phyloP scores from a whole-genome alignment of 305 asterid genomes.

The Solanum hybrid region DNA sequence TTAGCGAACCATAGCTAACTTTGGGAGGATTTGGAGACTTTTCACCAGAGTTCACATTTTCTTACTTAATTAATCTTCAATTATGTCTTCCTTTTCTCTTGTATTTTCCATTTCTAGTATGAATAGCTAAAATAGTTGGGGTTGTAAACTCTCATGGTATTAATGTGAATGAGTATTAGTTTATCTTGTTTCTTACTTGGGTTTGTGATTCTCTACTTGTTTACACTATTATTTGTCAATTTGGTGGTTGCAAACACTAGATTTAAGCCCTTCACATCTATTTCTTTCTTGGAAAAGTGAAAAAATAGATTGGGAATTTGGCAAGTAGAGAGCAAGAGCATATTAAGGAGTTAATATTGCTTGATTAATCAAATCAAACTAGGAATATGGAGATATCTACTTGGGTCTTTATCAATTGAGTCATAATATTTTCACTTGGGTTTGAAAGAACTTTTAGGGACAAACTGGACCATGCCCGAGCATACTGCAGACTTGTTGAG shows the following conservation, averaged over 20 bases:
- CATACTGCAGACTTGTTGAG: no score
- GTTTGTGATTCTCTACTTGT: background rate
- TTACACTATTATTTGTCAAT: background rate
- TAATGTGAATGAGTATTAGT: background rate
- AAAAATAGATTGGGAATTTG: background rate
- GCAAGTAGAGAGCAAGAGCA: background rate
- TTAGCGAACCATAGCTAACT: background rate
- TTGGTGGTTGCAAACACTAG: background rate
- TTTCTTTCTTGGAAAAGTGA: background rate
- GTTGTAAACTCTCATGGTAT: background rate
- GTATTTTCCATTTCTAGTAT: background rate
- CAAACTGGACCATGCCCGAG: no score
- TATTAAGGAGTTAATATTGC: background rate
- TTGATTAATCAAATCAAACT: background rate
- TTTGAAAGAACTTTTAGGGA: background rate
- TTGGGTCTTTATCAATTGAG: background rate
- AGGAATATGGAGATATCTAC: background rate
- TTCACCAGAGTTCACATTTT: background rate
- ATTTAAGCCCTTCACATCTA: background rate
- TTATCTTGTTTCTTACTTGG: background rate
- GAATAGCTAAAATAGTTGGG: background rate
- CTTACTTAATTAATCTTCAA: background rate
- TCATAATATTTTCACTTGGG: background rate
- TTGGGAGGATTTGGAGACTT: background rate
- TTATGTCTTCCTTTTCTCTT: background rate